Conservation (phyloP, 2,329 filamentous ascomycete species). For the Xylaria multiplex region DNA sequence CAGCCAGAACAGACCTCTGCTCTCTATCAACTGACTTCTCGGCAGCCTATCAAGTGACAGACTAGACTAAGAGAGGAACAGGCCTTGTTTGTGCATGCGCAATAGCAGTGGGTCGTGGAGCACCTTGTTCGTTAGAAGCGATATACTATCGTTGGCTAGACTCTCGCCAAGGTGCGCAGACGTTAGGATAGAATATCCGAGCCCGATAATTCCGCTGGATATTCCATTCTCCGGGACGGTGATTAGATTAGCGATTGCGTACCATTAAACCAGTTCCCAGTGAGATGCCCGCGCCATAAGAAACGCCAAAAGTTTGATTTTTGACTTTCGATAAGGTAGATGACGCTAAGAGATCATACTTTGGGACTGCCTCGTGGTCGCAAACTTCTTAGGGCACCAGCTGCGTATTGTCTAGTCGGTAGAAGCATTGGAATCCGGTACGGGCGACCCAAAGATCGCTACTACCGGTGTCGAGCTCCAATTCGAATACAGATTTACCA, state of each 20-base stretch:
- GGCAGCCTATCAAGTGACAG: conserved; percentile 15
- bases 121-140: conserved; percentile 20
- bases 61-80: conserved; percentile 15
- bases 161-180: conserved; percentile 12
- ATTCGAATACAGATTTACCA: no score
- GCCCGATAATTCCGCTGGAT: conserved; percentile 19
- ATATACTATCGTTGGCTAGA: conserved; percentile 16
- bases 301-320: not conserved
- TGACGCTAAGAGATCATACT: not conserved
- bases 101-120: conserved; percentile 14
- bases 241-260: conserved; percentile 1
- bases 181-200: conserved; percentile 9
- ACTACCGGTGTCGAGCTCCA: no score
- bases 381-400: no score
- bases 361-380: not conserved
- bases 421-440: no score
- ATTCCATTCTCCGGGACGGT: conserved; percentile 4
- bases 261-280: conserved; percentile 1
- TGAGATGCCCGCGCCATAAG: conserved; percentile 17
- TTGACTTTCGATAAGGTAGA: no score
- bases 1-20: conserved; percentile 7
- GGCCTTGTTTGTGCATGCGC: conserved; percentile 15
- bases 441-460: no score
- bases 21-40: not conserved
- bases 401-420: no score